Percentiles rank a stretch among this genome's conserved stretches.
These are phyloP conservation scores for Tylopilus subfusipes DNA, from an alignment of 768 basidiomycete genomes.

Conservation along the genomic window DNA sequence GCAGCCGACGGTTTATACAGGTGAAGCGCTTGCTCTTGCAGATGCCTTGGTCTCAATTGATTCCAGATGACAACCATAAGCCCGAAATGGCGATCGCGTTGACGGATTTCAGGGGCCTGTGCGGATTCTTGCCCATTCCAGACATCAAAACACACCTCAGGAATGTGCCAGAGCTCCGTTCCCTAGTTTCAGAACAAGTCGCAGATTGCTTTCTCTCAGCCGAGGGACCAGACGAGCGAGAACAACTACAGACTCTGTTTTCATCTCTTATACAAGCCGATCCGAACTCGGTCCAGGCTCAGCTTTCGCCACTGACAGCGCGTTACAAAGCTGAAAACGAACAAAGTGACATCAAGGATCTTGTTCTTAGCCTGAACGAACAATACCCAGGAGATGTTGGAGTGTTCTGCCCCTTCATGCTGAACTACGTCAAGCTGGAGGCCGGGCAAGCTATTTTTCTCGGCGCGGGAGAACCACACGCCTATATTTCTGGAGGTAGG, in stretches of 20 bases:
- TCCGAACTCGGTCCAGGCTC: conserved; percentile 43
- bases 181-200: conserved; percentile 60
- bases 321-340: conserved; percentile 54
- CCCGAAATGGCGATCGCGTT: conserved; percentile 99
- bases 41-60: conserved; percentile 8
- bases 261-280: conserved; percentile 82
- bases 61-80: conserved; percentile 89
- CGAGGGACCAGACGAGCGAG: conserved; percentile 33
- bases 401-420: conserved; percentile 83
- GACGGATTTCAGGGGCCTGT: conserved; percentile 85
- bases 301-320: conserved; percentile 54
- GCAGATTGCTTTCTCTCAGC: conserved; percentile 50
- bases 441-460: conserved; percentile 92
- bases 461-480: conserved; percentile 95
- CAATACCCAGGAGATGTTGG: conserved; percentile 95
- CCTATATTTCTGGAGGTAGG: conserved; percentile 90
- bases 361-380: conserved; percentile 57
- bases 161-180: conserved; percentile 70
- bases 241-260: conserved; percentile 72
- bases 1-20: conserved; percentile 87
- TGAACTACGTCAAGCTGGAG: conserved; percentile 79
- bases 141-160: conserved; percentile 66
- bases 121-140: conserved; percentile 85
- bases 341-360: conserved; percentile 50
- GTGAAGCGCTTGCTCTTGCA: conserved; percentile 37